These are phyloP conservation scores for Colletotrichum eremochloae DNA, from an alignment of 2,329 filamentous ascomycete genomes.

Conservation along the genomic window DNA sequence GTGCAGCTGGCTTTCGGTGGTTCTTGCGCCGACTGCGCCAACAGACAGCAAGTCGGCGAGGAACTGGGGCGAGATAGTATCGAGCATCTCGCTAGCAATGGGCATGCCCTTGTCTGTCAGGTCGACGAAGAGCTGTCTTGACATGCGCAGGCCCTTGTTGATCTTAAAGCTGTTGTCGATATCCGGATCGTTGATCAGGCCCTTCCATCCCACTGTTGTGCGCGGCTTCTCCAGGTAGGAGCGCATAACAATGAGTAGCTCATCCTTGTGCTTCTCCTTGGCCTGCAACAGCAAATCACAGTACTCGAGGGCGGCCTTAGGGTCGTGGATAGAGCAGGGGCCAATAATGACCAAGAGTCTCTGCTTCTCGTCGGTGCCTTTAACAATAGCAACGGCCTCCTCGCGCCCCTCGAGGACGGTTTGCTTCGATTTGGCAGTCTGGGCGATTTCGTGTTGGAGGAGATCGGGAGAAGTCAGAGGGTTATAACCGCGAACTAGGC, in stretches of 20 bases:
- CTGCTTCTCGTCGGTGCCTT: slow-evolving; percentile 72
- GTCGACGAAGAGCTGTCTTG: slow-evolving; percentile 92
- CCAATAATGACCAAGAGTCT: slow-evolving; percentile 83
- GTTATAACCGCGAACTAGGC: slow-evolving; percentile 86
- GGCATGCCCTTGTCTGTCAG: slow-evolving; percentile 94
- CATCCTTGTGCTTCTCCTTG: slow-evolving; percentile 89
- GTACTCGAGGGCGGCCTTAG: slow-evolving; percentile 90
- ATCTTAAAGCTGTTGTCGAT: slow-evolving; percentile 99
- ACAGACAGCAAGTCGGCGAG: slow-evolving; percentile 91
- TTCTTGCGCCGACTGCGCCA: slow-evolving; percentile 94
- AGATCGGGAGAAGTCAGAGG: slow-evolving; percentile 93
- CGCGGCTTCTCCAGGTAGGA: slow-evolving; percentile 98
- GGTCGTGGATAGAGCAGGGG: slow-evolving; percentile 98
- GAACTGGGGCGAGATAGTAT: slow-evolving; percentile 98
- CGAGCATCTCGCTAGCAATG: slow-evolving; percentile 96
- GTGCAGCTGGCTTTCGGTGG: slow-evolving; percentile 95
- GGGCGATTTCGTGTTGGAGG: slow-evolving; percentile 90
- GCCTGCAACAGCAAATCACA: slow-evolving; percentile 84
- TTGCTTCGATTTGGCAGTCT: slow-evolving; percentile 67
- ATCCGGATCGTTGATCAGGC: slow-evolving; percentile 97
- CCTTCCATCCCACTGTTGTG: slow-evolving; percentile 99
- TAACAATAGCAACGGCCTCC: slow-evolving; percentile 77
- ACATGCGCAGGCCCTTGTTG: slow-evolving; percentile 92
- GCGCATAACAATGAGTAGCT: slow-evolving; percentile 96
- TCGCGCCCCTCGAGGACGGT: slow-evolving; percentile 74